Evolutionary conservation across 2,329 filamentous ascomycete species (phyloP), one percentile per base, ranked within the genome.

Genomic region (Monosporascus sp.): DNA sequence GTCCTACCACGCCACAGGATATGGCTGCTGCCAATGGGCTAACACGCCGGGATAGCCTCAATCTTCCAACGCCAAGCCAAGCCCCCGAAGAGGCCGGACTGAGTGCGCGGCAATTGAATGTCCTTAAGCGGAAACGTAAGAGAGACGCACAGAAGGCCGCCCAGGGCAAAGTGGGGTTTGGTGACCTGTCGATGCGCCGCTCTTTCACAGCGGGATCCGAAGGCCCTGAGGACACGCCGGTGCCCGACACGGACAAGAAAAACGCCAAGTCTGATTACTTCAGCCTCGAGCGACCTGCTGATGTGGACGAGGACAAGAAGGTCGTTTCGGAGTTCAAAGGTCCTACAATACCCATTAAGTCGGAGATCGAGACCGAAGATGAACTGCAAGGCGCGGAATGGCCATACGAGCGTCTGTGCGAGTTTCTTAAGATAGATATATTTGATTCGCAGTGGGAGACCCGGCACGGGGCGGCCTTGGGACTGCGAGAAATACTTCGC

Each of bases 281-380:
- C 72, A 95, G 85, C 31, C 79, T 97, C 17, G 93, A 97, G 19
- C 84, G 91, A 49, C 84, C 84, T 19, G 77, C 82, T 37, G 87
- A 89, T 44, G 80, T 87, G 3, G 92, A 97, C 57, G 94, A 99
- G 67, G 90, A 96, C 48, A 85, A 86, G 5, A 97, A 97, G 68
- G 85, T 99, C 17, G 88, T 97, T 26, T 90, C 91, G 45, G 94
- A 99, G 66, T 97, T 96, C 77, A 97, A 97, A 69, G 95, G 94
- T 3, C 81, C 87, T 2, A 74, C 85, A 3, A 76, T 90, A 9
- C 84, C 89, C 2, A 90, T 96, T 67, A 94, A 96, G 68, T 91
- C 93, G 0, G 84, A 94, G 53, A 81, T 97, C 53, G 86, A 96
- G 67, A 79, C 85, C 2, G 89, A 95, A 54, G 81, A 87, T 16